phyloP scores from a whole-genome alignment of 2,329 filamentous ascomycete species.

The Arthrobotrys sinensis region DNA sequence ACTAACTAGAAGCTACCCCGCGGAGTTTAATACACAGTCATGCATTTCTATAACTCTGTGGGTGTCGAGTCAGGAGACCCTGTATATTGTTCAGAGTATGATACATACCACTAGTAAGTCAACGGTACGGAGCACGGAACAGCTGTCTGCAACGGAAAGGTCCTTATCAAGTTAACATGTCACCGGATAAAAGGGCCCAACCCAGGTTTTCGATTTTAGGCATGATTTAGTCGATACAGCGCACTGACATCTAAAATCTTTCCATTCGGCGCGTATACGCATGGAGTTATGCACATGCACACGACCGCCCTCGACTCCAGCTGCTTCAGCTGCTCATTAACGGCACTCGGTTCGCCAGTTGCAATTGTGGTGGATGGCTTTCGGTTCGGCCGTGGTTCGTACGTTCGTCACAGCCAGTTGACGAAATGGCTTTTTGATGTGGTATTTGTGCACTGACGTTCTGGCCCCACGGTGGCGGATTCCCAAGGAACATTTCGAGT shows the following conservation, averaged over 20 bases:
- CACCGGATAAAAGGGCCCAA: slow-evolving; percentile 32
- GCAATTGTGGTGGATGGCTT: slow-evolving; percentile 9
- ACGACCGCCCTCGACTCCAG: slow-evolving; percentile 3
- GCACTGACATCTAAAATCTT: slow-evolving; percentile 53
- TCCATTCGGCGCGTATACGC: slow-evolving; percentile 33
- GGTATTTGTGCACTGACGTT: slow-evolving; percentile 45
- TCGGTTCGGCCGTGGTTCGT: slow-evolving; percentile 30
- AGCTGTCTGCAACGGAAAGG: neutral
- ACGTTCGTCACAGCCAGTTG: neutral
- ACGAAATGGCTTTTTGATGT: slow-evolving; percentile 16
- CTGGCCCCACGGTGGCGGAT: slow-evolving; percentile 34
- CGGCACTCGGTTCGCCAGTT: slow-evolving; percentile 1
- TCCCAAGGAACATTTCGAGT: neutral
- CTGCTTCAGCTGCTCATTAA: neutral
- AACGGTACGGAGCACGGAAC: slow-evolving; percentile 9
- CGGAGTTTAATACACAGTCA: slow-evolving; percentile 15
- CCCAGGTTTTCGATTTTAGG: slow-evolving; percentile 21
- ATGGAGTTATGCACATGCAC: slow-evolving; percentile 15
- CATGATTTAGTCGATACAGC: slow-evolving; percentile 29
- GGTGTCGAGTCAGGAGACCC: slow-evolving; percentile 37
- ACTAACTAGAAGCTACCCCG: slow-evolving; percentile 3
- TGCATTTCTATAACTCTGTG: slow-evolving; percentile 33
- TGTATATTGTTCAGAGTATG: slow-evolving; percentile 22
- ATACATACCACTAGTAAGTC: neutral
- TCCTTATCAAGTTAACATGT: slow-evolving; percentile 5